A percentile compares a stretch with the other conserved stretches of the same genome.
phyloP scores from a whole-genome alignment of 2,329 filamentous ascomycete species.

The Colletotrichum falcatum region DNA sequence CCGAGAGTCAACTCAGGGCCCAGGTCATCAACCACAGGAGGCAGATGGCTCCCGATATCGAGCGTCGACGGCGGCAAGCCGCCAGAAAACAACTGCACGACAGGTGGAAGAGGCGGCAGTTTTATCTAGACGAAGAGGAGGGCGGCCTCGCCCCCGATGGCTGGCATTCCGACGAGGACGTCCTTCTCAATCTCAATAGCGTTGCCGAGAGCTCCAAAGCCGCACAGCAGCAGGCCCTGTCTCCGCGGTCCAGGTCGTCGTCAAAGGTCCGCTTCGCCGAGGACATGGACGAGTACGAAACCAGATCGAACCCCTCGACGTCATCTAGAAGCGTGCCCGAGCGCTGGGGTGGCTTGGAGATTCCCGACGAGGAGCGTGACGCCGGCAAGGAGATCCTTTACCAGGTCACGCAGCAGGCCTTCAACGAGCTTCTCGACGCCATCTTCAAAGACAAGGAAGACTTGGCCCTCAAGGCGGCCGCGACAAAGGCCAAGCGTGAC shows the following conservation, averaged over 20 bases:
- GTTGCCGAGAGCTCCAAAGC: constrained; percentile 59
- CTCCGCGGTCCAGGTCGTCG: constrained; percentile 75
- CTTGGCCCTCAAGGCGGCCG: constrained; percentile 74
- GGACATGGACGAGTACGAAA: constrained; percentile 76
- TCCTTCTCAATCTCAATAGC: constrained; percentile 56
- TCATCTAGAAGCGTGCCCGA: constrained; percentile 80
- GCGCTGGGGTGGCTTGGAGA: constrained; percentile 81
- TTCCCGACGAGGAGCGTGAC: constrained; percentile 84
- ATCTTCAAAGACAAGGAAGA: constrained; percentile 88
- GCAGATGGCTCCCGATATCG: constrained; percentile 52
- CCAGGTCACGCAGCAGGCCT: constrained; percentile 89
- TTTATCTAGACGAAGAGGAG: constrained; percentile 89
- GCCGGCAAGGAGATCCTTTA: constrained; percentile 91
- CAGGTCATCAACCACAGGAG: constrained; percentile 52
- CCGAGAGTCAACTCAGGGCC: constrained; percentile 57
- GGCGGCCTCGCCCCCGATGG: constrained; percentile 73
- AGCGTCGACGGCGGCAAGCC: constrained; percentile 53
- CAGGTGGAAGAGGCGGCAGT: constrained; percentile 81
- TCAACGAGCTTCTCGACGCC: constrained; percentile 90
- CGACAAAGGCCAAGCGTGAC: constrained; percentile 71
- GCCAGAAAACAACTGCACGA: constrained; percentile 71
- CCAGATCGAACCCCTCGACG: constrained; percentile 77
- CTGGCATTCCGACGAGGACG: constrained; percentile 72
- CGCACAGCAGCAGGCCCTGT: constrained; percentile 52
- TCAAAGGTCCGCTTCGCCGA: constrained; percentile 85